Base-by-base conservation (phyloP, 2,329 filamentous ascomycete genomes). In the Colletotrichum melonis region DNA sequence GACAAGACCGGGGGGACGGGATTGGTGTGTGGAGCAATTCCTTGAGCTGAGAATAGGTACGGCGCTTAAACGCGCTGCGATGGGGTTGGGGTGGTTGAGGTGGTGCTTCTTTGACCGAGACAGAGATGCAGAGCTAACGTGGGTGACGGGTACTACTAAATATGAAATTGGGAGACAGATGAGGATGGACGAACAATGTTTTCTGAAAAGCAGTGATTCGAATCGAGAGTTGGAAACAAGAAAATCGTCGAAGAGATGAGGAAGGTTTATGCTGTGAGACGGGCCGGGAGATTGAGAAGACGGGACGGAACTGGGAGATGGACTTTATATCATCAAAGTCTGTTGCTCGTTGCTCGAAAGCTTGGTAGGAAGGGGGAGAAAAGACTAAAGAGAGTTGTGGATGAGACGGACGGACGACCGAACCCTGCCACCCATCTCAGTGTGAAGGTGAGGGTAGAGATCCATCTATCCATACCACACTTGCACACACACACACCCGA, bases 31-130 rank as follows among this genome's bases (percentile, higher is more conserved):
- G 69, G 72, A 63, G 59, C 42, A 49, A 49, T 9, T n/a, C 16
- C 42, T 26, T 67, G 69, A 28, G 59, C 58, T 30, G 72, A 49
- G 67, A 72, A 38, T 74, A 67, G 72, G 68, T 74, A 67, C 68
- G 72, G 72, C 72, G 72, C 72, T 74, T 74, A 74, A 67, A 54
- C 46, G 68, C 65, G 69, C 42, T 49, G 62, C 57, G 38, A 57
- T 67, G 62, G 63, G 57, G 52, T 24, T 30, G 60, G 30, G 52
- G 19, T 30, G 60, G 30, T 22, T 38, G 49, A 30, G 14, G 9
- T 24, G 63, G 46, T n/a, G 24, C n/a, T 63, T 58, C 56, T 63
- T 67, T 63, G 59, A 22, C 63, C 58, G 63, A 74, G 72, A 72
- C 63, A 63, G 4, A 49, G 32, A 28, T 28, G 63, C 55, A 35